Conservation (phyloP, 1,139 yeast species). For the Hyphopichia khmerensis region DNA sequence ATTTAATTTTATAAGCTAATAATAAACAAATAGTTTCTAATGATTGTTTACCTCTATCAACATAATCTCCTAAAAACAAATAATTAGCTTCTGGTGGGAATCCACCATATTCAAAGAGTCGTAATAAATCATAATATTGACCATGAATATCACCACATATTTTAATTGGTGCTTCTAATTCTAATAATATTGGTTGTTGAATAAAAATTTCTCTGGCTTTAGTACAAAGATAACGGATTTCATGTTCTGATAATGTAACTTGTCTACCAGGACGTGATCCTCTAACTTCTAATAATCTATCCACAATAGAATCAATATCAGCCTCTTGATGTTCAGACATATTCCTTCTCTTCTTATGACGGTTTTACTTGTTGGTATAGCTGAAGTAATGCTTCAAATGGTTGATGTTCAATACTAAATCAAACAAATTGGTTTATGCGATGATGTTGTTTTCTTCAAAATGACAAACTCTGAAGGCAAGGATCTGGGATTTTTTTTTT, state of each 20-base stretch:
- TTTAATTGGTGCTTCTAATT: constrained; percentile 96
- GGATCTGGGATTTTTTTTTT: too few relatives aligned
- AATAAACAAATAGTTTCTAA: constrained; percentile 90
- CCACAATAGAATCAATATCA: constrained; percentile 95
- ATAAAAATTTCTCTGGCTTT: constrained; percentile 97
- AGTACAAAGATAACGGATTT: constrained; percentile 92
- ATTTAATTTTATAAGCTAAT: constrained; percentile 93
- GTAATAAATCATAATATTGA: constrained; percentile 90
- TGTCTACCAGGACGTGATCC: constrained; percentile 98
- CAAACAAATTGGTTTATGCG: too few relatives aligned
- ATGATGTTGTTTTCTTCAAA: too few relatives aligned
- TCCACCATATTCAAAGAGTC: constrained; percentile 96
- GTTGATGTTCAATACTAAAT: too few relatives aligned
- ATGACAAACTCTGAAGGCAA: too few relatives aligned
- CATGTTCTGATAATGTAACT: constrained; percentile 89
- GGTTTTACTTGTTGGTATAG: too few relatives aligned
- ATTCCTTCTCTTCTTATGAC: too few relatives aligned
- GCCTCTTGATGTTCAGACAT: constrained; percentile 77
- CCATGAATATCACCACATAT: constrained; percentile 96
- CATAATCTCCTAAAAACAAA: constrained; percentile 93
- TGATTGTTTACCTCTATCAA: constrained; percentile 97
- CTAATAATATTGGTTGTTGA: constrained; percentile 93
- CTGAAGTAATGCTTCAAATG: too few relatives aligned
- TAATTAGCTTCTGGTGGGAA: constrained; percentile 99
- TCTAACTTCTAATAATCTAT: constrained; percentile 93